Evolutionary conservation across 768 basidiomycete species (phyloP).

Genomic region (Russula brevipes): DNA sequence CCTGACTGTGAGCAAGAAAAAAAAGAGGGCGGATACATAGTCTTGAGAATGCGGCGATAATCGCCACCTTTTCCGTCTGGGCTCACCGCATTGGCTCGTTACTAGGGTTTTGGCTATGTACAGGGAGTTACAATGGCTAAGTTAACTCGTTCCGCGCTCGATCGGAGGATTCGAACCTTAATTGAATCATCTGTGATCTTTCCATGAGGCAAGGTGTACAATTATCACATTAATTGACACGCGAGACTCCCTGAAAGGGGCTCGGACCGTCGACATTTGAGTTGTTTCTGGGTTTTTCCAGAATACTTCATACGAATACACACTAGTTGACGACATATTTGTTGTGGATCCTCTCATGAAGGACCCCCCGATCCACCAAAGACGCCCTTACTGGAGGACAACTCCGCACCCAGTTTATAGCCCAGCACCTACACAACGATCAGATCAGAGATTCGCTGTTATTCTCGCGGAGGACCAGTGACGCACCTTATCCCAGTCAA

Average conservation of each 20-base stretch:
- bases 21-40: slow-evolving; percentile 29
- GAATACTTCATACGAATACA: slow-evolving; percentile 9
- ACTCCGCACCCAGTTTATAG: slow-evolving; percentile 72
- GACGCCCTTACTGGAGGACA: slow-evolving; percentile 58
- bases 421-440: slow-evolving; percentile 41
- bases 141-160: slow-evolving; percentile 38
- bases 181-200: background rate
- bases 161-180: slow-evolving; percentile 52
- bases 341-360: slow-evolving; percentile 19
- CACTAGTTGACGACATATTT: slow-evolving; percentile 6
- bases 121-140: background rate
- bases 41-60: background rate
- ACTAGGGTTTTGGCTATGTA: background rate
- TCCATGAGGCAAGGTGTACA: background rate
- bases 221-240: background rate
- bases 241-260: background rate
- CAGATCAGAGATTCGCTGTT: background rate
- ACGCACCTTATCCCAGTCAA: slow-evolving; percentile 90
- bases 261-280: background rate
- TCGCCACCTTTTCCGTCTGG: no score
- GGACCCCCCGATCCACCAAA: slow-evolving; percentile 37
- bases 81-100: no score
- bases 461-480: background rate
- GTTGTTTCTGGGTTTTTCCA: background rate
- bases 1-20: slow-evolving; percentile 53